Evolutionary conservation across 2,329 filamentous ascomycete species (phyloP), one percentile per base, ranked within the genome.

Genomic region (Colletotrichum sublineola): DNA sequence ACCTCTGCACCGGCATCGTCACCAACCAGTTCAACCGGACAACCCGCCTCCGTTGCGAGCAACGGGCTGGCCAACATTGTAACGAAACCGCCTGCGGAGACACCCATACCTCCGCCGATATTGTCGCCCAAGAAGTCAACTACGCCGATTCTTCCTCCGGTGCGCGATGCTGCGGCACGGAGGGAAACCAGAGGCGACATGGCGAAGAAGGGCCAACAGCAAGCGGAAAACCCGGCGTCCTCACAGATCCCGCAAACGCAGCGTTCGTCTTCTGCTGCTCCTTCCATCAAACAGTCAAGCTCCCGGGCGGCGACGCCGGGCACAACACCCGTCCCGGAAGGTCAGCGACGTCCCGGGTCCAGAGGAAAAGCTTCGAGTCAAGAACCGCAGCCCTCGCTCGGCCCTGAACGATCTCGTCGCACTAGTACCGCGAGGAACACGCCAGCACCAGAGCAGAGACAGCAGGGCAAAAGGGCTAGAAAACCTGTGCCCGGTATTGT

Each of bases 401-500:
- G 86, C 29, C 81, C 82, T 60, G 88, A 90, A 70, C 83, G 88
- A 58, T 83, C 87, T 73, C 86, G 88, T 62, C 86, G 88, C 68
- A 78, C 88, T 68, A 90, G 88, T 77, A 89, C 88, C 33, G 86
- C 87, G 67, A 84, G 87, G 71, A 89, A 87, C 76, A 90, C 88
- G 1, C 88, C 88, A 14, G 87, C 83, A 11, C 87, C 88, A 11
- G 87, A 88, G 74, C 70, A 76, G 57, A 78, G 78, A 36, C 80
- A 78, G 57, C 76, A n/a, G 69, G 85, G 82, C 75, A 89, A 90
- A 77, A 89, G 93, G 63, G 84, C 87, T 65, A 94, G 92, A 82
- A 86, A 91, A 69, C 93, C 93, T 57, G 92, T 91, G 40, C 93
- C 93, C 14, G 93, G 93, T 69, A 86, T 93, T 75, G 89, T 95